Conservation (phyloP, 164 flowering plant genomes). For the Stephania cephalantha region DNA sequence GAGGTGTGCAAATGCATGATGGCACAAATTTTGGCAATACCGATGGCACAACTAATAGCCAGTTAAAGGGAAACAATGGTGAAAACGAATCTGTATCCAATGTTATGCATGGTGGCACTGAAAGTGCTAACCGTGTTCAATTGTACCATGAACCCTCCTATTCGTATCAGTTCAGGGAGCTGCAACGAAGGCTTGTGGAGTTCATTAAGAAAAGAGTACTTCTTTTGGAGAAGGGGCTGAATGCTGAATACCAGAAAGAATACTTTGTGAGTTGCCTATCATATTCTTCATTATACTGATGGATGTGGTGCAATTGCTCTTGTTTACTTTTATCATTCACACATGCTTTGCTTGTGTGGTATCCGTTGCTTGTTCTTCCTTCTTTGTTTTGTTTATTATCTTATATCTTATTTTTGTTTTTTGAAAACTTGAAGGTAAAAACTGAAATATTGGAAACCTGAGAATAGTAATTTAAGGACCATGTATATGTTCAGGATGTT, state of each 20-base stretch:
- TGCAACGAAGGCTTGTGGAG: conserved; percentile 90
- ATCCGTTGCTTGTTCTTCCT: background rate
- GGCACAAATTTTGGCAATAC: conserved; percentile 20
- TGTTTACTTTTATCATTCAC: background rate
- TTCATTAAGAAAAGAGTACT: conserved; percentile 87
- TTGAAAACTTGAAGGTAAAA: background rate
- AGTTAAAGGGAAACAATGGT: conserved; percentile 26
- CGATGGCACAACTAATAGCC: conserved; percentile 29
- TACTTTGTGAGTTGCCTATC: conserved; percentile 50
- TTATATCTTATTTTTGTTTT: background rate
- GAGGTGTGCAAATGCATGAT: conserved; percentile 42
- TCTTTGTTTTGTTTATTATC: background rate
- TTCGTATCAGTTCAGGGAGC: conserved; percentile 63
- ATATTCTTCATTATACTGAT: background rate
- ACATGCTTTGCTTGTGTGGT: background rate
- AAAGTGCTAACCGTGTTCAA: conserved; percentile 39
- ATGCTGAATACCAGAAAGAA: conserved; percentile 66
- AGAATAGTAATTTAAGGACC: background rate
- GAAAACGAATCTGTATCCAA: conserved; percentile 35
- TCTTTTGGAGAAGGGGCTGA: conserved; percentile 81
- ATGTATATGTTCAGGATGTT: background rate
- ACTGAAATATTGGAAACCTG: background rate
- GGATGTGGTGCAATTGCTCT: background rate
- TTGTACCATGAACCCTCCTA: conserved; percentile 45
- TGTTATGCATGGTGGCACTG: conserved; percentile 31